Percentiles rank a stretch among this genome's conserved stretches.
phyloP scores from a whole-genome alignment of 345 rosid genomes.

The Brassica nigra region DNA sequence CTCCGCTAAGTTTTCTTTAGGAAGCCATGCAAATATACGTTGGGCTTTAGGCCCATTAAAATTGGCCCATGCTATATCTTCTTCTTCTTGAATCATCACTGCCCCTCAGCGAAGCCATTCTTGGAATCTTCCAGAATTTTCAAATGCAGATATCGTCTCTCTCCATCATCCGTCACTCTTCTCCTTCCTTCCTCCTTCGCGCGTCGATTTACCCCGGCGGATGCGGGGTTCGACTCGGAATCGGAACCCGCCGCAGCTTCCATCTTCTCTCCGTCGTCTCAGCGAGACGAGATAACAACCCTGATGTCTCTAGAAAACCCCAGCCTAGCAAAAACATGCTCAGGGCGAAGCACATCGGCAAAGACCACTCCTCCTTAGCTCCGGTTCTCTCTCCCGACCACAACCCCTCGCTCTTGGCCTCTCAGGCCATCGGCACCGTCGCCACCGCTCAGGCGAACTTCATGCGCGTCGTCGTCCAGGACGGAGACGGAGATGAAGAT shows the following conservation, averaged over 20 bases:
- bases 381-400: slow-evolving; percentile 62
- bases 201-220: slow-evolving; percentile 23
- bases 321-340: slow-evolving; percentile 67
- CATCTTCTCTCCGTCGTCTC: slow-evolving; percentile 42
- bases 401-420: slow-evolving; percentile 56
- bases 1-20: too few species aligned
- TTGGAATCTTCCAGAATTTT: slow-evolving; percentile 15
- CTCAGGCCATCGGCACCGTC: slow-evolving; percentile 84
- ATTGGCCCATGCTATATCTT: background rate
- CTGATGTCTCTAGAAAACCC: slow-evolving; percentile 49
- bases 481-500: slow-evolving; percentile 24
- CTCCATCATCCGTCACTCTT: slow-evolving; percentile 50
- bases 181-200: slow-evolving; percentile 51
- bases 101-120: background rate
- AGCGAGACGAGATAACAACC: slow-evolving; percentile 57
- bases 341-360: slow-evolving; percentile 57
- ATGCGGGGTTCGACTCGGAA: background rate
- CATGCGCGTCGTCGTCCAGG: slow-evolving; percentile 82
- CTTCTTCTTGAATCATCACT: background rate
- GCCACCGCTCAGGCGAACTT: slow-evolving; percentile 95
- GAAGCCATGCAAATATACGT: background rate
- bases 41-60: background rate
- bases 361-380: slow-evolving; percentile 68
- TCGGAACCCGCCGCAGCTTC: slow-evolving; percentile 35
- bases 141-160: slow-evolving; percentile 54